Evolutionary conservation across 208 protist genomes (phyloP).

Genomic region (Leishmania aethiopica): DNA sequence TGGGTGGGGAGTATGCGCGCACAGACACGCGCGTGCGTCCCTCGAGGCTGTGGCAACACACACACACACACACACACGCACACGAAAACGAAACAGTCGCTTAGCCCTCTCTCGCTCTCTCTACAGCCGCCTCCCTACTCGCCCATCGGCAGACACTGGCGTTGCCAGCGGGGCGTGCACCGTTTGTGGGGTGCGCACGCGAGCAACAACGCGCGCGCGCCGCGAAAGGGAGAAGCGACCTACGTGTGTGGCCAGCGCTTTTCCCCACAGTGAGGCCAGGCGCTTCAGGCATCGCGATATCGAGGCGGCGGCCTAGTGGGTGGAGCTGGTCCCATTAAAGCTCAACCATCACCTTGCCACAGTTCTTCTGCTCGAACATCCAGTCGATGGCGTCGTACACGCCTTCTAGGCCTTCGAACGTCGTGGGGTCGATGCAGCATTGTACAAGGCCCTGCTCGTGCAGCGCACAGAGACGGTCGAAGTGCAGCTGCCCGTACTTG

Average conservation of each 20-base stretch:
- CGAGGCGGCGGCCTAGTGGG: not conserved
- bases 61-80: conserved; percentile 5
- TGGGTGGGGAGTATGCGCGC: not conserved
- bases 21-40: not conserved
- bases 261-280: not conserved
- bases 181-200: not conserved
- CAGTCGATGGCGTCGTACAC: conserved; percentile 76
- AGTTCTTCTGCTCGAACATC: conserved; percentile 77
- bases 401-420: conserved; percentile 68
- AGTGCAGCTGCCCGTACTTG: conserved; percentile 68
- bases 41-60: not conserved
- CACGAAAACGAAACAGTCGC: not conserved
- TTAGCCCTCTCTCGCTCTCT: not conserved
- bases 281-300: not conserved
- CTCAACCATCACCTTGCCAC: conserved; percentile 82
- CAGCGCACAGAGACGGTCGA: conserved; percentile 61
- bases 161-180: not conserved
- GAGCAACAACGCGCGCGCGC: not conserved
- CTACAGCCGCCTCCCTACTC: not conserved
- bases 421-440: conserved; percentile 56
- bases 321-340: conserved; percentile 24
- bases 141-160: not conserved
- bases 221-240: not conserved
- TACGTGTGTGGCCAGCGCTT: not conserved
- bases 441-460: conserved; percentile 52